Evolutionary conservation across 371 early-diverging fungal genomes (phyloP), one percentile per base, ranked within the genome.

Genomic region (Actinomucor elegans): DNA sequence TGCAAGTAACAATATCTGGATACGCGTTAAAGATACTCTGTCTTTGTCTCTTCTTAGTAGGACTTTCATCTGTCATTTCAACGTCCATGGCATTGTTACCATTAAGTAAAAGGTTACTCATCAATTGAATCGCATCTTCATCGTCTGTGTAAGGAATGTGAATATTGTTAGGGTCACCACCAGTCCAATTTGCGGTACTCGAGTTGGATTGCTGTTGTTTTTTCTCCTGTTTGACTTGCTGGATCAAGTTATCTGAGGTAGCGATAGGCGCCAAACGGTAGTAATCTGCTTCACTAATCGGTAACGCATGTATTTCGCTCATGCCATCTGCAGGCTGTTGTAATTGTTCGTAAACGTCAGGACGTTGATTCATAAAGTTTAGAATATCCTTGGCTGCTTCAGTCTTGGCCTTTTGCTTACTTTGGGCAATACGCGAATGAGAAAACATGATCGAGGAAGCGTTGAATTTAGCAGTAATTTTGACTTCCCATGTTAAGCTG

Each of bases 321-420:
- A 17, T 29, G 21, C 36, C 46, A 3, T 26, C 18, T 5, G 14
- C 32, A 11, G 24, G 14, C 3, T 18, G 11, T 3, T 32, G 10
- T 3, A 57, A 28, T 10, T 51, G 50, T 8, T 45, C 24, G 5
- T n/a, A 23, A 5, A 46, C 27, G 2, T 51, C 42, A 3, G 44
- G 45, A 18, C 51, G 21, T 3, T 49, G 45, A 5, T 33, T 28
- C 3, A 61, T 23, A 34, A 28, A 51, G 0, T 50, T 21, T 4
- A 61, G 3, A 1, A 61, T 46, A 29, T 46, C 55, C 18, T 37
- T 28, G 7, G 44, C 37, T 11, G 55, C 55, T 3, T 26, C 55
- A 11, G 55, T 17, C 15, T 35, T 34, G 4, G 61, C 61, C 23
- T 55, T 51, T 28, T 55, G 50, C 18, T 51, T 61, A 12, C 46